Conservation (phyloP, 495 filamentous ascomycete genomes). For the Clavariopsis aquatica region DNA sequence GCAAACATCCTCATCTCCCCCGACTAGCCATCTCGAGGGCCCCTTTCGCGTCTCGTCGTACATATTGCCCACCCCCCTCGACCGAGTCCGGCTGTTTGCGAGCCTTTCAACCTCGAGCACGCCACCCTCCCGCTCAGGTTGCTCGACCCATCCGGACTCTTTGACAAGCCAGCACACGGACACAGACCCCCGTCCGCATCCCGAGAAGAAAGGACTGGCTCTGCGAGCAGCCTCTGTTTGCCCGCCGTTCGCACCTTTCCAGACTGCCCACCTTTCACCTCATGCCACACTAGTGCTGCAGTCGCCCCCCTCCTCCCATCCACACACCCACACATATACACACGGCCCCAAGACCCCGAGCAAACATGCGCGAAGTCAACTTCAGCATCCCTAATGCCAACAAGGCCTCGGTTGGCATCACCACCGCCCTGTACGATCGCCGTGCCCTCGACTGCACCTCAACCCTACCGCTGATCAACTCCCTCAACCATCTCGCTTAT, state of each 20-base stretch:
- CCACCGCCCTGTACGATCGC: constrained; percentile 95
- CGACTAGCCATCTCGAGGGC: constrained; percentile 20
- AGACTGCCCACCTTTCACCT: constrained; percentile 23
- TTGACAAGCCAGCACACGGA: constrained; percentile 11
- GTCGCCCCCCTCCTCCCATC: constrained; percentile 15
- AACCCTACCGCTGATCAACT: constrained; percentile 95
- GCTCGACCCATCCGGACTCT: constrained; percentile 18
- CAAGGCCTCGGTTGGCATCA: constrained; percentile 99
- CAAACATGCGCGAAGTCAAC: constrained; percentile 95
- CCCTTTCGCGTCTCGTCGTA: constrained; percentile 5
- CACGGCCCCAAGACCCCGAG: not conserved
- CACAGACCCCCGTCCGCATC: not conserved
- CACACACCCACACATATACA: too few relatives aligned
- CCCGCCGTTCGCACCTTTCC: constrained; percentile 7
- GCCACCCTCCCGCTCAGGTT: constrained; percentile 12
- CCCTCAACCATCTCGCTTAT: constrained; percentile 95
- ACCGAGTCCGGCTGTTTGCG: constrained; percentile 19
- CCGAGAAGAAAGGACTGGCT: constrained; percentile 19
- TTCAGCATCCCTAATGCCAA: constrained; percentile 99
- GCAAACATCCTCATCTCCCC: constrained; percentile 32
- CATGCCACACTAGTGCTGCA: constrained; percentile 36
- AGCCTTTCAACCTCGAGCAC: constrained; percentile 23
- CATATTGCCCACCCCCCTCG: constrained; percentile 1
- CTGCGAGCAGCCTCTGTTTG: constrained; percentile 15
- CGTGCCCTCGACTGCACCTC: constrained; percentile 97